Conservation (phyloP, 2,329 filamentous ascomycete species). For the Bipolaris zeicola region DNA sequence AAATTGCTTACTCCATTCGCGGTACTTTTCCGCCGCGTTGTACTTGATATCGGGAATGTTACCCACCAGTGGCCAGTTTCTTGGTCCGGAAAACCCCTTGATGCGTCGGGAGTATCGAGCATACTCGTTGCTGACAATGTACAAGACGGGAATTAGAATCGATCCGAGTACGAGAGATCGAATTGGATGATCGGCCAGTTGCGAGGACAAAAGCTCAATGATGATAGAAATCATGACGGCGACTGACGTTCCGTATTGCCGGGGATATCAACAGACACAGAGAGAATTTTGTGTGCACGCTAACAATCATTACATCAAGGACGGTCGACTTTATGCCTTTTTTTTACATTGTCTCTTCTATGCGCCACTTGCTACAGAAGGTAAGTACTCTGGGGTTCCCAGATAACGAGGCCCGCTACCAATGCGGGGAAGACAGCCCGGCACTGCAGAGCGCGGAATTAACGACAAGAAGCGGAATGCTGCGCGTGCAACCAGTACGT, state of each 20-base stretch:
- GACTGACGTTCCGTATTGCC: neutral
- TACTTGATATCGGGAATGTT: slow-evolving; percentile 52
- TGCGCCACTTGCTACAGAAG: neutral
- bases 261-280: neutral
- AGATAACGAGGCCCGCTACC: slow-evolving; percentile 1
- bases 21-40: slow-evolving; percentile 52
- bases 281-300: neutral
- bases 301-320: neutral
- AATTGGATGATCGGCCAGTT: slow-evolving; percentile 33
- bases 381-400: neutral
- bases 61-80: slow-evolving; percentile 49
- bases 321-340: neutral
- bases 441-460: slow-evolving; percentile 23
- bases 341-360: neutral
- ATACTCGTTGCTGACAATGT: slow-evolving; percentile 48
- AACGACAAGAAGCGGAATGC: slow-evolving; percentile 16
- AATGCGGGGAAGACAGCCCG: slow-evolving; percentile 22
- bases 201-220: slow-evolving; percentile 27
- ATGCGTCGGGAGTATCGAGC: slow-evolving; percentile 43
- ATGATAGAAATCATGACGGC: slow-evolving; percentile 39
- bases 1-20: slow-evolving; percentile 50
- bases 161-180: slow-evolving; percentile 29
- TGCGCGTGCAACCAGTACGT: neutral
- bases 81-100: slow-evolving; percentile 48
- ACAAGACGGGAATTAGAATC: slow-evolving; percentile 39